Base-by-base conservation (phyloP, 2,329 filamentous ascomycete genomes). In the Penicillium sp. region DNA sequence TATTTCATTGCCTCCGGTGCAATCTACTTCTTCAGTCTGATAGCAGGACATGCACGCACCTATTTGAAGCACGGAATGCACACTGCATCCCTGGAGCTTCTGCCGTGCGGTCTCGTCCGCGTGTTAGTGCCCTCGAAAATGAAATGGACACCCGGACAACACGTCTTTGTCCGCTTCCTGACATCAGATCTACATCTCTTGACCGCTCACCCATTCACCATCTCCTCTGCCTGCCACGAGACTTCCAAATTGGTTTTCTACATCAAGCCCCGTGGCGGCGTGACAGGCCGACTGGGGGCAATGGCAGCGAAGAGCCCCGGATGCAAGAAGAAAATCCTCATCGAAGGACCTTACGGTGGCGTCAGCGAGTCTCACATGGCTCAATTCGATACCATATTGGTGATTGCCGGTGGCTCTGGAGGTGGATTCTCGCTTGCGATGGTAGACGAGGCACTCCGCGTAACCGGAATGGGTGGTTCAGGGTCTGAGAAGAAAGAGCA, bases 321-420 rank as follows among this genome's bases (percentile, higher is more conserved):
- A 2, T 55, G 61, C 0, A 61, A 64, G 0, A 72, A 83, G 11
- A 72, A 72, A 0, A 78, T 85, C 0, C 63, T 83, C 3, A 59
- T 85, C 1, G 83, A 85, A 42, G 83, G 83, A 0, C 83, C 83
- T 0, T 85, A 85, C 54, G 81, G 83, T 1, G 82, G 82, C 2
- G 54, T 64, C 16, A 68, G 82, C 32, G 66, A 75, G 10, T 63
- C 63, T 8, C 63, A 69, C 29, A 67, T 77, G 42, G 59, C 66
- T 1, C 68, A 67, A 1, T 77, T 76, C 49, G 76, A 82, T 40
- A 70, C 69, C 6, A 65, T 73, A 1, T 63, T 86, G 0, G 69
- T 85, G 10, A 67, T 85, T 7, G 80, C 79, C 0, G 82, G 83
- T 14, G 83, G 83, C 0, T 81, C 83, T 0, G 83, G 83, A 1